Evolutionary conservation across 192 early-diverging fungal species (phyloP).

Genomic region (Coemansia sp.): DNA sequence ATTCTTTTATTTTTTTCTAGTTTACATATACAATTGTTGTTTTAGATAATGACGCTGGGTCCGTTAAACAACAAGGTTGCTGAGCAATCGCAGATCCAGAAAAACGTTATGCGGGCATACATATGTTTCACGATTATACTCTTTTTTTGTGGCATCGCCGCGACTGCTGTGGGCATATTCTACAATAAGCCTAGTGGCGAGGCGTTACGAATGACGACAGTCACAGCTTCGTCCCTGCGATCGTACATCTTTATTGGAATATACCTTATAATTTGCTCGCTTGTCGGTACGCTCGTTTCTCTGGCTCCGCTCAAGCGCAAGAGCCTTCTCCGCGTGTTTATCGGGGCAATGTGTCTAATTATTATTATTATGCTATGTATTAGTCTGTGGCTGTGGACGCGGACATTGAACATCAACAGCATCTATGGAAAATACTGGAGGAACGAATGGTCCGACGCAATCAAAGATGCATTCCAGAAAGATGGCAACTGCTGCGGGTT

Average conservation of each 20-base stretch:
- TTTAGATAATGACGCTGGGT: not conserved
- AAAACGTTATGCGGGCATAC: conserved; percentile 6
- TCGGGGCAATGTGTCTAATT: conserved; percentile 8
- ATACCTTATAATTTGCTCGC: conserved; percentile 16
- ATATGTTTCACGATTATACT: conserved; percentile 2
- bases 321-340: conserved; percentile 20
- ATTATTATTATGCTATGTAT: conserved; percentile 25
- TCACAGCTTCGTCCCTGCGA: conserved; percentile 21
- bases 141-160: conserved; percentile 18
- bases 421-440: conserved; percentile 26
- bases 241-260: conserved; percentile 30
- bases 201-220: conserved; percentile 12
- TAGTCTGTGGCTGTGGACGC: conserved; percentile 34
- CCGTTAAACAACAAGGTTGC: conserved; percentile 3
- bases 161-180: conserved; percentile 21
- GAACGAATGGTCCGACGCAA: conserved; percentile 21
- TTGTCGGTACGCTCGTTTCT: conserved; percentile 25
- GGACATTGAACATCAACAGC: conserved; percentile 35
- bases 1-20: not conserved
- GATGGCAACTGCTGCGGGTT: conserved; percentile 33
- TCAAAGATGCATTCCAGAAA: conserved; percentile 34
- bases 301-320: conserved; percentile 30
- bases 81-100: conserved; percentile 4
- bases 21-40: not conserved
- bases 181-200: conserved; percentile 26